Evolutionary conservation across 805 yeast genomes (phyloP), one percentile per base, ranked within the genome.

Genomic region (Zygoascus tannicola): DNA sequence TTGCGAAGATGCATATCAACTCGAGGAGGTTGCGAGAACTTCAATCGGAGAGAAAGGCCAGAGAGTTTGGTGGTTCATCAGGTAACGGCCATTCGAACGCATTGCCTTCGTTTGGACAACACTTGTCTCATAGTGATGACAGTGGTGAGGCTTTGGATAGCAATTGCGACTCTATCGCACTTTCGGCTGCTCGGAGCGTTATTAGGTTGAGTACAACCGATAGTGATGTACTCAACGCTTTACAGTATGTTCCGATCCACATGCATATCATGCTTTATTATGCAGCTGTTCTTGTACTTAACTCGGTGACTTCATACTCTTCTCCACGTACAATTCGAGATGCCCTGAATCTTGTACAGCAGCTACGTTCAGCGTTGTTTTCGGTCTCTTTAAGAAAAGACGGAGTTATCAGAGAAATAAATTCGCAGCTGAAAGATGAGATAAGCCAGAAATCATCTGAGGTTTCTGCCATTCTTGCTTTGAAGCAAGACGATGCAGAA

Each of bases 1-100:
- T 80, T 66, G 87, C 87, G 28, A 77, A 79, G 54, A 77, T 80
- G 82, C 81, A 80, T 56, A 75, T 80, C 26, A 80, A 80, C 56
- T 77, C 54, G 18, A 45, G 41, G 14, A 38, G 50, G 19, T 48
- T 50, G 21, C 38, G 65, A 1, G 50, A 60, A 3, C 59, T 69
- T 26, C 64, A 61, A 46, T 64, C 69, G 16, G 30, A 26, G 12
- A 12, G 30, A 26, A 26, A 12, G 7, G 30, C 12, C 10, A 26
- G 12, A 7, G 30, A 26, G 7, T 12, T 8, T 26, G 30, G 30
- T 12, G 40, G 22, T 7, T 3, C 4, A 5, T 21, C 22, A 12
- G 4, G 18, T n/a, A 35, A 35, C 15, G 26, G 2, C 14, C 22
- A 23, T 19, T 19, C 3, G 16, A 35, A 19, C n/a, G 12, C 3